phyloP scores from a whole-genome alignment of 2,329 filamentous ascomycete genomes.

The Aspergillus brasiliensis region DNA sequence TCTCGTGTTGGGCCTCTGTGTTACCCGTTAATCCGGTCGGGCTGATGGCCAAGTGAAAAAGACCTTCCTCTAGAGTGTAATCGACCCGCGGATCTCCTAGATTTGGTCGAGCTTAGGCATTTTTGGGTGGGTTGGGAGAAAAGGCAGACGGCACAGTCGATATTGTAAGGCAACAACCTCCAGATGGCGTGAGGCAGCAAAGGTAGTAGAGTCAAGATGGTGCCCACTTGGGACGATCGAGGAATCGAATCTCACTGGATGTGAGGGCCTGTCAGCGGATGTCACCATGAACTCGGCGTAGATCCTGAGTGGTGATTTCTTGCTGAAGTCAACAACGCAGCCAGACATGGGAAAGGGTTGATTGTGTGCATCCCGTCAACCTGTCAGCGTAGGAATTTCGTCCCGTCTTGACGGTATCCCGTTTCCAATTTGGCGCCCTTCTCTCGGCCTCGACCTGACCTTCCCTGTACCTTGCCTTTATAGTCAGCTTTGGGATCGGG shows the following conservation, averaged over 20 bases:
- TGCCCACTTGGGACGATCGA: constrained; percentile 17
- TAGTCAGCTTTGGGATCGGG: not conserved
- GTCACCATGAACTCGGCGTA: constrained; percentile 17
- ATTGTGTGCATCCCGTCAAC: constrained; percentile 15
- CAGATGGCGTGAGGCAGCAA: constrained; percentile 19
- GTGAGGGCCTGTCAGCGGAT: constrained; percentile 16
- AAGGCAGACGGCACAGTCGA: constrained; percentile 10
- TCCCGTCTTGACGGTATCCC: constrained; percentile 2
- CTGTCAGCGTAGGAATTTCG: constrained; percentile 17
- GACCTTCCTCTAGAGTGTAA: constrained; percentile 8
- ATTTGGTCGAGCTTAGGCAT: constrained; percentile 16
- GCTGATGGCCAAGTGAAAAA: constrained; percentile 13
- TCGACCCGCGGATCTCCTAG: constrained; percentile 13
- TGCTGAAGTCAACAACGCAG: constrained; percentile 15
- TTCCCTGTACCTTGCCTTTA: constrained; percentile 1
- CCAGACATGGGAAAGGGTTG: constrained; percentile 14
- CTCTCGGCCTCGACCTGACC: constrained; percentile 1
- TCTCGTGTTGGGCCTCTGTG: constrained; percentile 21
- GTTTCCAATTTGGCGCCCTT: not conserved
- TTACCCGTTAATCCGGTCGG: constrained; percentile 22
- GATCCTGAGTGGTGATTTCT: constrained; percentile 19
- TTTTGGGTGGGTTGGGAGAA: constrained; percentile 5
- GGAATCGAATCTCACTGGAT: constrained; percentile 18
- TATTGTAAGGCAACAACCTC: constrained; percentile 19
- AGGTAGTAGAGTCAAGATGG: constrained; percentile 19